Evolutionary conservation across 225 moss, liverwort and hornwort genomes (phyloP), one percentile per base, ranked within the genome.

Genomic region (Anthoceros angustus): DNA sequence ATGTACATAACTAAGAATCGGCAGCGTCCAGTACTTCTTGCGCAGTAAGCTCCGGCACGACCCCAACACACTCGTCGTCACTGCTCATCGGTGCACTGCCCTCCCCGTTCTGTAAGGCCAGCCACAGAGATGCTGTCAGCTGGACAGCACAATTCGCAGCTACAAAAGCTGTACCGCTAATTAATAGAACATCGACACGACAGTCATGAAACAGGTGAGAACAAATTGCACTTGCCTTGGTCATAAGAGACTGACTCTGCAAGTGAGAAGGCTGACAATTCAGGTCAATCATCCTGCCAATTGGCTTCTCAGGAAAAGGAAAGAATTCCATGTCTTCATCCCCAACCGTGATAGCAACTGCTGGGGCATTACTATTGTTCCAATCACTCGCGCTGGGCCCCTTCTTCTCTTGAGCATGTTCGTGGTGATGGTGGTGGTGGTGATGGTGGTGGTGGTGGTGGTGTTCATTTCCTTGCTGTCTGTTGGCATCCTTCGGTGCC

Each of bases 321-420:
- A 84, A 76, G n/a, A 55, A 18, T 18, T 81, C 70, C 46, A 77
- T 76, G 73, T 88, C 86, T 65, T 88, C 87, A 39, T 95, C 86
- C 55, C 95, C 91, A 42, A 78, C 79, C 25, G 91, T 76, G 62
- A 81, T 68, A 25, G 82, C 86, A 70, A 81, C 72, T 0, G 82
- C 82, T 65, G 87, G 85, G n/a, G 85, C 88, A 72, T 83, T 80
- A 55, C 88, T 87, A 40, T 88, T 83, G 64, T 90, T 86, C 88
- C 83, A 79, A 16, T 32, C 61, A 69, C 55, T 55, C 10, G 55
- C 32, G 32, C 32, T 32, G 4, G 32, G 32, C 32, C 32, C 32
- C 32, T 32, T 72, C 62, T 70, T 79, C 0, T 77, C 77, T 64
- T 32, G 32, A 32, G 32, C 32, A 32, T 32, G 32, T 32, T 32